Evolutionary conservation across 1,139 yeast species (phyloP).

Genomic region (Torulaspora pretoriensis): DNA sequence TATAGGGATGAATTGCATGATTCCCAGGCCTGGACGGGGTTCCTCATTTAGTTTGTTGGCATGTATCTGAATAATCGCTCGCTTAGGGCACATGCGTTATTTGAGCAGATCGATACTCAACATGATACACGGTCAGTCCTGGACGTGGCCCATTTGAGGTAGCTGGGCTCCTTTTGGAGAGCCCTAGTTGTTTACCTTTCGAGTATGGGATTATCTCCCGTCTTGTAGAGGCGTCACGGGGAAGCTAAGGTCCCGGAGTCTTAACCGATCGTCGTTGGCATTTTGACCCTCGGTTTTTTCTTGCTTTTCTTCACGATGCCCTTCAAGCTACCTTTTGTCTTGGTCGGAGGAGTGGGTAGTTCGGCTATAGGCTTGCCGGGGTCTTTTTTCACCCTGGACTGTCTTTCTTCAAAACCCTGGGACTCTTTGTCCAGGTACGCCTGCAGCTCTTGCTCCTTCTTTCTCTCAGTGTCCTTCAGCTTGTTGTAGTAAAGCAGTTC

Average conservation of each 20-base stretch:
- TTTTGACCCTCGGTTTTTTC: slow-evolving; percentile 1
- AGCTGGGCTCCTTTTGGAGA: background rate
- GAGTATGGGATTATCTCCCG: too few species aligned
- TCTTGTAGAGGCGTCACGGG: too few species aligned
- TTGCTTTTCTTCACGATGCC: slow-evolving; percentile 2
- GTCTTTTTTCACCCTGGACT: background rate
- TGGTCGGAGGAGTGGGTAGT: background rate
- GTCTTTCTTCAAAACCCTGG: slow-evolving; percentile 15
- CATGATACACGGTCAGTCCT: background rate
- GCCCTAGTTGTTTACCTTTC: background rate
- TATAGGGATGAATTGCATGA: background rate
- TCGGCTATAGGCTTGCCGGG: background rate
- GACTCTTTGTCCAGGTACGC: slow-evolving; percentile 15
- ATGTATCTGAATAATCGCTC: background rate
- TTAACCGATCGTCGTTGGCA: background rate
- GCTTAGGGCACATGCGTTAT: background rate
- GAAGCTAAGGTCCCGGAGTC: too few species aligned
- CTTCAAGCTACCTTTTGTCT: background rate
- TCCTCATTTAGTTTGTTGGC: background rate
- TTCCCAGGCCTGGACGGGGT: background rate
- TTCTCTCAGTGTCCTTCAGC: slow-evolving; percentile 20
- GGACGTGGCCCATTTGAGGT: background rate
- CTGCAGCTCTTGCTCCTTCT: slow-evolving; percentile 16
- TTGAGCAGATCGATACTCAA: too few species aligned
- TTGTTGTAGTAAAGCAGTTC: slow-evolving; percentile 22